Base-by-base conservation (phyloP, 345 rosid genomes). In the Linum trigynum region DNA sequence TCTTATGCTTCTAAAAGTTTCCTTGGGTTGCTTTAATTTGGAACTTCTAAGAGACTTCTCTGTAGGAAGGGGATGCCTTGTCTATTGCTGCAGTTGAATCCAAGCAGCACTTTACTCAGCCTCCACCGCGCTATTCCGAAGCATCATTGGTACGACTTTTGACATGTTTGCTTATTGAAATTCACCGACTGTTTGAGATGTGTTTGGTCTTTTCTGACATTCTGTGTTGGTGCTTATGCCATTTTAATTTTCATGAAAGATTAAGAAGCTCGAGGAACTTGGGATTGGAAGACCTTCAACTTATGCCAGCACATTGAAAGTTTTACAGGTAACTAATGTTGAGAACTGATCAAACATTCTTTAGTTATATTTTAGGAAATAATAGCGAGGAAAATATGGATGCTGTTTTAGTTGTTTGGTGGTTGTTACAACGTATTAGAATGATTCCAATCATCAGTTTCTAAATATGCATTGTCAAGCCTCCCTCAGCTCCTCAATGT, bases 281-380 rank as follows among this genome's bases (percentile, higher is more conserved):
- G 99, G 99, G 69, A 94, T 94, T 70, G 99, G 99, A 72, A 85
- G 97, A 77, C 99, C 99, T 69, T 94, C 99, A 10, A 94, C 99
- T 42, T 94, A 94, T 72, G 95, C 99, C 40, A 80, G 90, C 67
- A 94, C 89, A 50, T 76, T 94, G 65, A 88, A 82, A 77, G 95
- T 94, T 63, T 79, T 94, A 74, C 88, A 88, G 95, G 99, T 90
- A 74, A 70, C 39, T 40, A 53, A 63, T 65, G 45, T 32, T 16
- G 38, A 23, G 32, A 23, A 23, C 32, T 23, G 32, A 7, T 23
- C 36, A 57, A n/a, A 57, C 3, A 37, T 17, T 57, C 38, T 57
- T 35, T 17, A 37, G 23, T 23, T 23, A 23, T 23, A 23, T 23
- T 23, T 23, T 23, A 23, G 32, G 32, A 23, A 23, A 23, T 23